Evolutionary conservation across 2,329 filamentous ascomycete species (phyloP).

Genomic region (Didymella glomerata): DNA sequence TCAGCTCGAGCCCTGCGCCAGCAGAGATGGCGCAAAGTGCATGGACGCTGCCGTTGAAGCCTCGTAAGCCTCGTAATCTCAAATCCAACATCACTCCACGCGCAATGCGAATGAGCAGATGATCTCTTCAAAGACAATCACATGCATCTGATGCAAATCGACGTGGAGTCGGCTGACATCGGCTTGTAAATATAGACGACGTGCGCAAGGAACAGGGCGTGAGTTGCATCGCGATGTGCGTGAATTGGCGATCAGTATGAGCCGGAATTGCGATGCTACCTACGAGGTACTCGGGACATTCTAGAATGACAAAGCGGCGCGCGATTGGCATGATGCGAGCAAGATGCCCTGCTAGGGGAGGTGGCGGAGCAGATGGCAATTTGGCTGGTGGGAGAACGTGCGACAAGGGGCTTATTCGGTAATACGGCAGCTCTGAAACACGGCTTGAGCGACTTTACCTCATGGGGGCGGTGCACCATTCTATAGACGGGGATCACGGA

Average conservation of each 20-base stretch:
- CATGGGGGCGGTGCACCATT: conserved; percentile 4
- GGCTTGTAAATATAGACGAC: conserved; percentile 5
- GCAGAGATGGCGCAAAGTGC: conserved; percentile 1
- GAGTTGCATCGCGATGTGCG: not conserved
- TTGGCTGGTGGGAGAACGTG: conserved; percentile 8
- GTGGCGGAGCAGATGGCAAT: conserved; percentile 13
- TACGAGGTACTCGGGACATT: no score
- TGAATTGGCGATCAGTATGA: conserved; percentile 1
- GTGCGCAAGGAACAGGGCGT: not conserved
- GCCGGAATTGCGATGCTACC: not conserved
- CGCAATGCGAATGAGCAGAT: not conserved
- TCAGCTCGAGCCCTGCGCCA: no score
- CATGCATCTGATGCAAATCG: not conserved
- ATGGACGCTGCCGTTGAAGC: not conserved
- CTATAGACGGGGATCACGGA: conserved; percentile 2
- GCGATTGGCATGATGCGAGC: not conserved
- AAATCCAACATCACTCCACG: not conserved
- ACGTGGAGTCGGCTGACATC: not conserved
- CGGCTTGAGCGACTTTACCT: not conserved
- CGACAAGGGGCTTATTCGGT: conserved; percentile 5
- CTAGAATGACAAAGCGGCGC: not conserved
- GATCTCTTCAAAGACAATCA: not conserved
- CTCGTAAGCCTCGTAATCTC: conserved; percentile 3
- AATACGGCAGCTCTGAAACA: conserved; percentile 14
- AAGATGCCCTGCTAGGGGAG: not conserved